phyloP scores from a whole-genome alignment of 1,139 yeast genomes.

The Meyerozyma elateridarum region DNA sequence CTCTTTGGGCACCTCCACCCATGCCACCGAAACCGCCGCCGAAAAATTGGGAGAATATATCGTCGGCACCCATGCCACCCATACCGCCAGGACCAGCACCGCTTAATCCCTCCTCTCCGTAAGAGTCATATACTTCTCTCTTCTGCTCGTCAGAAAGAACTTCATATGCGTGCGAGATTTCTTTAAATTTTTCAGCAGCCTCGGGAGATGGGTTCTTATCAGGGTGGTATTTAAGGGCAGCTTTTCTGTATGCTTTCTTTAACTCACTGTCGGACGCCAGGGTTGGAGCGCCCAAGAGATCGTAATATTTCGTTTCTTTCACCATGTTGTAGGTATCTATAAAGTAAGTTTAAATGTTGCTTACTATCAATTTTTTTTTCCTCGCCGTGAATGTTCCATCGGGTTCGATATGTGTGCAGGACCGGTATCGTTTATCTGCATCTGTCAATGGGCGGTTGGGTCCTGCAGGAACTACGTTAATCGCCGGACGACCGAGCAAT shows the following conservation, averaged over 20 bases:
- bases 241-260: slow-evolving; percentile 91
- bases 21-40: slow-evolving; percentile 63
- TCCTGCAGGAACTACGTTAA: no score
- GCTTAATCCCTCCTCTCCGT: slow-evolving; percentile 87
- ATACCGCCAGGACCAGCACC: slow-evolving; percentile 71
- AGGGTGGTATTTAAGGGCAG: slow-evolving; percentile 92
- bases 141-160: slow-evolving; percentile 80
- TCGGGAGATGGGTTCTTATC: slow-evolving; percentile 79
- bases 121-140: slow-evolving; percentile 83
- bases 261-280: slow-evolving; percentile 78
- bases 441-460: no score
- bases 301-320: slow-evolving; percentile 86
- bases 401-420: slow-evolving; percentile 3
- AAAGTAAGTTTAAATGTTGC: neutral
- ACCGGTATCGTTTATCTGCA: no score
- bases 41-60: slow-evolving; percentile 90
- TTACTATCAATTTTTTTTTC: slow-evolving; percentile 2
- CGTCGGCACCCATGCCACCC: slow-evolving; percentile 81
- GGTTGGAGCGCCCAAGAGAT: slow-evolving; percentile 73
- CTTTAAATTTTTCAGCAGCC: slow-evolving; percentile 96
- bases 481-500: no score
- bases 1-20: slow-evolving; percentile 63
- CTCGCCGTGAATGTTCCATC: slow-evolving; percentile 3
- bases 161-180: slow-evolving; percentile 87
- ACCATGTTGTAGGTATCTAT: slow-evolving; percentile 56